A percentile compares a stretch with the other conserved stretches of the same genome.
These are phyloP conservation scores for Colletotrichum gigasporum DNA, from an alignment of 2,329 filamentous ascomycete species.

Conservation along the genomic window DNA sequence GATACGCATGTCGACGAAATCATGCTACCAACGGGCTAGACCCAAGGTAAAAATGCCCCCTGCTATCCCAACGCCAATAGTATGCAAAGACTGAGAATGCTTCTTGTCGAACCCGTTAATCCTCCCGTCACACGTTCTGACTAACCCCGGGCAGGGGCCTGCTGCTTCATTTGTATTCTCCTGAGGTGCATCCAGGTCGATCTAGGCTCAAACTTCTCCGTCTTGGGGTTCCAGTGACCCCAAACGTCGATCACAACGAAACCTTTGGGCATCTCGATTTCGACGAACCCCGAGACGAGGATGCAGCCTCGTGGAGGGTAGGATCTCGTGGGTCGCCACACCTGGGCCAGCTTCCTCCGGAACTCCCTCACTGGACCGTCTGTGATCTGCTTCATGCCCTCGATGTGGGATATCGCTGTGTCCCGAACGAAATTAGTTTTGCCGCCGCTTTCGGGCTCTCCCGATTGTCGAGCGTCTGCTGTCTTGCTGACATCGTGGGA, in stretches of 20 bases:
- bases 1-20: too few species aligned
- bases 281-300: conserved; percentile 62
- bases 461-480: conserved; percentile 5
- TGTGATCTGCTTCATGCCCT: conserved; percentile 31
- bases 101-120: not conserved
- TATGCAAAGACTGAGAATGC: conserved; percentile 14
- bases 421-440: conserved; percentile 34
- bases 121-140: too few species aligned
- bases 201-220: conserved; percentile 48
- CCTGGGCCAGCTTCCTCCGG: conserved; percentile 39
- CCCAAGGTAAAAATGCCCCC: conserved; percentile 10
- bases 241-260: conserved; percentile 60
- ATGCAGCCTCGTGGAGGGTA: conserved; percentile 62
- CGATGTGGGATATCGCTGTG: conserved; percentile 28
- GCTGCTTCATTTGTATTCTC: conserved; percentile 33
- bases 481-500: conserved; percentile 25
- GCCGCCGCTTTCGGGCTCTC: conserved; percentile 23
- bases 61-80: conserved; percentile 23
- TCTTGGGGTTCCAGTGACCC: conserved; percentile 66
- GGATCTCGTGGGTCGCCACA: conserved; percentile 55
- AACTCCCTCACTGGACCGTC: conserved; percentile 28
- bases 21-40: too few species aligned
- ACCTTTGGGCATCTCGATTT: conserved; percentile 57
- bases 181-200: conserved; percentile 26
- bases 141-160: conserved; percentile 16